Percentiles rank a stretch among this genome's conserved stretches.
phyloP scores from a whole-genome alignment of 345 rosid species.

The Linum tenue region DNA sequence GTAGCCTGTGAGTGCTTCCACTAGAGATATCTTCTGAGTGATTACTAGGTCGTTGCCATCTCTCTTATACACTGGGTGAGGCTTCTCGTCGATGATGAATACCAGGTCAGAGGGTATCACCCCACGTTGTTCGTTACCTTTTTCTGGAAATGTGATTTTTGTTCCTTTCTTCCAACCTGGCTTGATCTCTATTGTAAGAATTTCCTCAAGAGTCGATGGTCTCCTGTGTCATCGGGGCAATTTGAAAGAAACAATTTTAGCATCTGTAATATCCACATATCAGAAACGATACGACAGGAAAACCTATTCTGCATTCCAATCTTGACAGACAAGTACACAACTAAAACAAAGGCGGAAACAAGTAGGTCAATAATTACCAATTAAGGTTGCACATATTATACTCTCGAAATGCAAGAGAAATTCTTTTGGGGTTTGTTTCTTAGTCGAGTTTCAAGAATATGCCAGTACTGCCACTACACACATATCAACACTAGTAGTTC shows the following conservation, averaged over 20 bases:
- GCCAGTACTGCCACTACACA: no score
- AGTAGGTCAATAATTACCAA: neutral
- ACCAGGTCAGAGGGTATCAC: conserved; percentile 58
- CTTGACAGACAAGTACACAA: conserved; percentile 14
- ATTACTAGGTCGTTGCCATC: conserved; percentile 74
- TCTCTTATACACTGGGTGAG: conserved; percentile 65
- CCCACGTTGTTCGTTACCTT: conserved; percentile 69
- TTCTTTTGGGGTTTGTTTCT: no score
- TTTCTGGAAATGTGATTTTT: conserved; percentile 64
- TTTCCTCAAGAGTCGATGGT: conserved; percentile 56
- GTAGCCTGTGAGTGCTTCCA: conserved; percentile 75
- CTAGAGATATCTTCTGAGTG: conserved; percentile 55
- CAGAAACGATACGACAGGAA: neutral
- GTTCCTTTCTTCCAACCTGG: conserved; percentile 94
- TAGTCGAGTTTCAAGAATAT: no score
- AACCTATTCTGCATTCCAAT: conserved; percentile 13
- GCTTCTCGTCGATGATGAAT: conserved; percentile 82
- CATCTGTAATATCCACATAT: neutral
- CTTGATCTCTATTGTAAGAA: conserved; percentile 64
- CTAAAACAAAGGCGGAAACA: neutral
- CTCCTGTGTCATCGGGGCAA: conserved; percentile 34
- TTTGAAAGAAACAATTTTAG: neutral
- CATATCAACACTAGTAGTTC: no score
- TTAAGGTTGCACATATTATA: neutral
- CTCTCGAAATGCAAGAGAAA: neutral